Conservation (phyloP, 441 rosid genomes). For the Breynia disticha region DNA sequence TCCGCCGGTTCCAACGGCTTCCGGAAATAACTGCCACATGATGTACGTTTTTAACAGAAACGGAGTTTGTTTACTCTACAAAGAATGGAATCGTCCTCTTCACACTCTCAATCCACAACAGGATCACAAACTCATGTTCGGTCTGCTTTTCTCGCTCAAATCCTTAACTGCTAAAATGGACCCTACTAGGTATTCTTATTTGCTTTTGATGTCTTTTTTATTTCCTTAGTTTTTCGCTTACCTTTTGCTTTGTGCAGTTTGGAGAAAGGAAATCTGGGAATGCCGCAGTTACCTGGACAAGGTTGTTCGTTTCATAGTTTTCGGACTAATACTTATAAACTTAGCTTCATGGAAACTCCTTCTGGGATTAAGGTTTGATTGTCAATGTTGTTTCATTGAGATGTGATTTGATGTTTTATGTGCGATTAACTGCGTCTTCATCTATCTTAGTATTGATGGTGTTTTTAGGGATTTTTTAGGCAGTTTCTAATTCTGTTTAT, state of each 20-base stretch:
- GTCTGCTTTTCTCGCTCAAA: conserved; percentile 69
- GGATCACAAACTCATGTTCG: conserved; percentile 93
- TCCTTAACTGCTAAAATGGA: conserved; percentile 92
- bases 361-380: conserved; percentile 97
- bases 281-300: conserved; percentile 86
- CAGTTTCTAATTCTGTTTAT: background rate
- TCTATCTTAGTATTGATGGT: too few relatives aligned
- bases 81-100: conserved; percentile 86
- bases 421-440: too few relatives aligned
- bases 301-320: conserved; percentile 92
- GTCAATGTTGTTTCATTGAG: conserved; percentile 1
- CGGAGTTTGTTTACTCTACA: conserved; percentile 76
- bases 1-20: conserved; percentile 50
- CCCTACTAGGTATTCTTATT: conserved; percentile 45
- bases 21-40: conserved; percentile 80
- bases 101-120: conserved; percentile 71
- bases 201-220: background rate
- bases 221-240: background rate
- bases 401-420: too few relatives aligned
- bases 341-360: conserved; percentile 92
- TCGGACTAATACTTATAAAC: conserved; percentile 83
- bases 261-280: conserved; percentile 76
- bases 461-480: too few relatives aligned
- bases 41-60: conserved; percentile 69
- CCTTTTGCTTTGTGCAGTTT: conserved; percentile 25